Percentiles rank a stretch among this genome's conserved stretches.
These are phyloP conservation scores for Friedmanniomyces endolithicus DNA, from an alignment of 495 filamentous ascomycete species.

Conservation along the genomic window DNA sequence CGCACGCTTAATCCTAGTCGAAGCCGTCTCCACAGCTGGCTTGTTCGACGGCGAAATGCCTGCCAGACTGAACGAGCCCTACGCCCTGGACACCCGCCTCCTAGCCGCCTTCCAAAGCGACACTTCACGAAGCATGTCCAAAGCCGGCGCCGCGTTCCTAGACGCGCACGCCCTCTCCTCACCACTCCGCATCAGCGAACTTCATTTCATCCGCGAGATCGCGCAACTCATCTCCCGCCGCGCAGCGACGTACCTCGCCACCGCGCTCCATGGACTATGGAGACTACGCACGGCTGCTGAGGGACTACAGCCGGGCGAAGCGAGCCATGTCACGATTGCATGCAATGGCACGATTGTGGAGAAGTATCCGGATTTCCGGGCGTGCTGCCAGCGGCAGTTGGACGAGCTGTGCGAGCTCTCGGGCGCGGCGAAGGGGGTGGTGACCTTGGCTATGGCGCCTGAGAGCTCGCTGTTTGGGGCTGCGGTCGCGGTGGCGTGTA, in stretches of 20 bases:
- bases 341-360: conserved; percentile 56
- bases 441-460: conserved; percentile 43
- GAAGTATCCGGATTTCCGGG: conserved; percentile 47
- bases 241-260: conserved; percentile 51
- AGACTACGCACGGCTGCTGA: conserved; percentile 43
- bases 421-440: conserved; percentile 23
- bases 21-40: conserved; percentile 42
- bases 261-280: conserved; percentile 54
- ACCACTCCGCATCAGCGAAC: conserved; percentile 39
- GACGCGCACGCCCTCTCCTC: conserved; percentile 38
- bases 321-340: conserved; percentile 38
- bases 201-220: conserved; percentile 43
- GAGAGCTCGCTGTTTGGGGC: conserved; percentile 53
- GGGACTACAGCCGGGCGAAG: conserved; percentile 19
- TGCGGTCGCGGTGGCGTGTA: conserved; percentile 45
- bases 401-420: conserved; percentile 14
- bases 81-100: conserved; percentile 49
- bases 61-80: conserved; percentile 37
- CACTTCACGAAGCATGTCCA: conserved; percentile 33
- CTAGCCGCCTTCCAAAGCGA: conserved; percentile 50
- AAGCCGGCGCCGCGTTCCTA: conserved; percentile 38
- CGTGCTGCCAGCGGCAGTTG: conserved; percentile 32
- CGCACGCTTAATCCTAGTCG: conserved; percentile 40
- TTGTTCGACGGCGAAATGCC: conserved; percentile 47
- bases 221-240: conserved; percentile 45